Conservation (phyloP, 163 green algal genomes). For the Scenedesmus sp. region DNA sequence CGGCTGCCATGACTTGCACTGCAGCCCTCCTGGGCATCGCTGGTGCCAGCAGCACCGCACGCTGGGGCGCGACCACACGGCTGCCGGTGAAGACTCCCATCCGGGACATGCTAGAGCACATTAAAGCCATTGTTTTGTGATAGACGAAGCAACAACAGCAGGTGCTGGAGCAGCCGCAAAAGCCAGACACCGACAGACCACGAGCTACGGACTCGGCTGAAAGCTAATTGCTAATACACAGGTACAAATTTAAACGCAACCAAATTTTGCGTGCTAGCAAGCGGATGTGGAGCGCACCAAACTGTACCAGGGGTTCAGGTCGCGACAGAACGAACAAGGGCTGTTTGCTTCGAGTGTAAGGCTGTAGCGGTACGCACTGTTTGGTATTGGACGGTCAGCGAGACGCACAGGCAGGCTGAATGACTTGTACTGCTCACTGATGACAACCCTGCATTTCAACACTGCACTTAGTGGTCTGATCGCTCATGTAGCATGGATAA, state of each 20-base stretch:
- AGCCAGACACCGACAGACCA: not conserved
- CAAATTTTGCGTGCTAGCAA: not conserved
- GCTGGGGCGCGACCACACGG: conserved; percentile 15
- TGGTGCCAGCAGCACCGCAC: conserved; percentile 32
- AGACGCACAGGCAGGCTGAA: not conserved
- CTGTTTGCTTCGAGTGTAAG: not conserved
- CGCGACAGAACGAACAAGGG: not conserved
- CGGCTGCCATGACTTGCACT: conserved; percentile 62
- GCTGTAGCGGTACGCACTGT: not conserved
- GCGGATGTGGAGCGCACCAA: not conserved
- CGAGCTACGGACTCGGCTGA: not conserved
- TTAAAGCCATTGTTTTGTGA: conserved; percentile 19
- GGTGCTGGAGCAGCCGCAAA: conserved; percentile 1
- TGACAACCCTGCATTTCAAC: conserved; percentile 4
- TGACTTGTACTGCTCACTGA: not conserved
- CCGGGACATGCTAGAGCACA: conserved; percentile 41
- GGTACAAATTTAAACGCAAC: not conserved
- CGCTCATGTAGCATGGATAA: not conserved
- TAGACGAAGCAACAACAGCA: not conserved
- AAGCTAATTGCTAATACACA: not conserved
- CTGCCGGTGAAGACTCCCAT: conserved; percentile 38
- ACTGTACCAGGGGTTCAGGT: conserved; percentile 15
- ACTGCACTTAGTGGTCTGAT: not conserved
- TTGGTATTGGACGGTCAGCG: not conserved
- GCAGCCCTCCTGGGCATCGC: conserved; percentile 16